A percentile compares a stretch with the other conserved stretches of the same genome.
Conservation (phyloP, 208 protist species). For the Naegleria lovaniensis region DNA sequence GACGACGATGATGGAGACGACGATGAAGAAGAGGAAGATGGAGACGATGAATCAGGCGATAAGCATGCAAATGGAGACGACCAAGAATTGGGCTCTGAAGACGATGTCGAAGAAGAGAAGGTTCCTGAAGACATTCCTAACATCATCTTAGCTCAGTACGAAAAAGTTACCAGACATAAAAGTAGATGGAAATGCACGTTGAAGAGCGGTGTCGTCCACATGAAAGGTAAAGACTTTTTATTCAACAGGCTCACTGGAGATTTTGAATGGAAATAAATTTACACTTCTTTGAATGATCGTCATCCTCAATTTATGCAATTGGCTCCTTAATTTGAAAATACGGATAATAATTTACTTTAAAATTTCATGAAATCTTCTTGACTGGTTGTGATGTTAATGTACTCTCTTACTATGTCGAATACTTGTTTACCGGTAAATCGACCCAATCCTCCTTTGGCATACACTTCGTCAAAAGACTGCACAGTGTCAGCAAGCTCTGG, state of each 20-base stretch:
- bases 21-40: neutral
- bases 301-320: no score
- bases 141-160: conserved; percentile 10
- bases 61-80: neutral
- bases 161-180: conserved; percentile 8
- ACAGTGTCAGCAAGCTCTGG: neutral
- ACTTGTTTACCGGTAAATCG: conserved; percentile 50
- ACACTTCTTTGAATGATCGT: no score
- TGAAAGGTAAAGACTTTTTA: conserved; percentile 2
- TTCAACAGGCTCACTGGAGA: conserved; percentile 19
- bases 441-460: conserved; percentile 36
- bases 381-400: neutral
- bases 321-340: no score
- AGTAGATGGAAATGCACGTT: conserved; percentile 17
- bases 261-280: conserved; percentile 21
- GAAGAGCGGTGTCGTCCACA: neutral
- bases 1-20: neutral
- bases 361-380: neutral
- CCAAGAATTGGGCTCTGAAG: neutral
- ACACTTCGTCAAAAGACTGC: conserved; percentile 33
- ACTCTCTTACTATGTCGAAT: conserved; percentile 44
- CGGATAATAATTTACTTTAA: no score
- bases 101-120: neutral
- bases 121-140: no score
- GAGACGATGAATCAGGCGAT: neutral